phyloP scores from a whole-genome alignment of 495 filamentous ascomycete genomes.

The Thermothielavioides terrestris region DNA sequence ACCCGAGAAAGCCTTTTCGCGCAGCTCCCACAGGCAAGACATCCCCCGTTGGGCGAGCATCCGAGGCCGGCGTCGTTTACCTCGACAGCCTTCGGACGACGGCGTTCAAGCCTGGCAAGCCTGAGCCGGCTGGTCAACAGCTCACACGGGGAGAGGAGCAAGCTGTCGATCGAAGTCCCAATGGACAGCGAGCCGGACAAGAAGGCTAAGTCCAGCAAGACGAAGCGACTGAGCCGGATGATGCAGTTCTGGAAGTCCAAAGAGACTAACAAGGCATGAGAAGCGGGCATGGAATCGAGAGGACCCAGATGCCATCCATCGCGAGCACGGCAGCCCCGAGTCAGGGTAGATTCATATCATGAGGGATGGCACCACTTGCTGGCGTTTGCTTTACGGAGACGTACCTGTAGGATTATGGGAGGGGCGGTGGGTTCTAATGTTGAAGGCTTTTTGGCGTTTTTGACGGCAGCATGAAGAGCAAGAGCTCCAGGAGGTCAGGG shows the following conservation, averaged over 20 bases:
- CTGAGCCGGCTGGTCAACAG: constrained; percentile 74
- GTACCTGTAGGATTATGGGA: constrained; percentile 22
- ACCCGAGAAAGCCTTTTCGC: constrained; percentile 52
- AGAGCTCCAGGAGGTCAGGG: constrained; percentile 17
- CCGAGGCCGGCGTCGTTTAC: constrained; percentile 62
- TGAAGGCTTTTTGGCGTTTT: constrained; percentile 19
- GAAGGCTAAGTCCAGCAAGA: constrained; percentile 56
- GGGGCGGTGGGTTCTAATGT: constrained; percentile 10
- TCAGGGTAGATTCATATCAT: too few species aligned
- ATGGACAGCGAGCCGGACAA: constrained; percentile 49
- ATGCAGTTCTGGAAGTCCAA: constrained; percentile 76
- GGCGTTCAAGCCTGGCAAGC: constrained; percentile 77
- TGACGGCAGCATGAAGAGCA: constrained; percentile 35
- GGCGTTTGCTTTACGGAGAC: not conserved
- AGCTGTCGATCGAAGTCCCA: constrained; percentile 62
- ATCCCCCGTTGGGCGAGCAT: constrained; percentile 36
- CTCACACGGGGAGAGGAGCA: constrained; percentile 69
- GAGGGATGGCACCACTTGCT: not conserved
- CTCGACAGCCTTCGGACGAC: constrained; percentile 56
- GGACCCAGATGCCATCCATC: too few species aligned
- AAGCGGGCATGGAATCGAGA: not conserved
- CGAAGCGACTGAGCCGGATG: constrained; percentile 66
- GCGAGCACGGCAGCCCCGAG: too few species aligned
- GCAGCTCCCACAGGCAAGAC: constrained; percentile 24
- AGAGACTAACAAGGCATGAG: constrained; percentile 6